Evolutionary conservation across 2,329 filamentous ascomycete genomes (phyloP), one percentile per base, ranked within the genome.

Genomic region (Balansia obtecta): DNA sequence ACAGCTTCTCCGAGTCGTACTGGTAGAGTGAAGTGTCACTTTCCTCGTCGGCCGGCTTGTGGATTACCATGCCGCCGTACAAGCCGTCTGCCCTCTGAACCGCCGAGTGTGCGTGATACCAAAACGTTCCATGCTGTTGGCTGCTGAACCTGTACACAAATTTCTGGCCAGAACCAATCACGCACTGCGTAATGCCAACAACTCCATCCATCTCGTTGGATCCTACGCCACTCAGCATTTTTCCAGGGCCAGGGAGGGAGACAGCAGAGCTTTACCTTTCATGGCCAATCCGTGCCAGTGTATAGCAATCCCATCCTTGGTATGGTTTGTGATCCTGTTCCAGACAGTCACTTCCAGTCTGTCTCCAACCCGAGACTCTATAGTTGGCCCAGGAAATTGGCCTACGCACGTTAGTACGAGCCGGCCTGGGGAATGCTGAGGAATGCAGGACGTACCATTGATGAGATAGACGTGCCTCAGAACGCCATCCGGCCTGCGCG

Each of bases 221-320:
- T 73, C 27, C 73, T 80, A 0, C 4, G 8, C 4, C 9, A 9
- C 1, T 47, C 8, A 47, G 45, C 22, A n/a, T 27, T 27, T 27
- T 8, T 27, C 27, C 27, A 18, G 16, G 30, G 27, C 4, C 11
- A 10, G 8, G 32, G 16, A 4, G 10, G 3, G 10, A 15, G 40
- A 47, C 45, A 2, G 13, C 8, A 27, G 27, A 27, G 27, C 27
- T 27, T 27, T 4, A 37, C 77, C 76, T 55, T 75, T 77, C 64
- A 85, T 81, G 57, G 77, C 79, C 54, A 86, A 69, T 16, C 83
- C 83, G 59, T 87, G 83, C 67, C 82, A 87, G 58, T 87, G 83
- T 12, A 86, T 69, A 43, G 74, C 74, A 2, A 82, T 79, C 11
- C 55, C 55, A 0, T 40, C 49, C 4, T 52, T 40, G 12, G 34